Conservation (phyloP, 306 rosid species). For the Begonia peltatifolia region DNA sequence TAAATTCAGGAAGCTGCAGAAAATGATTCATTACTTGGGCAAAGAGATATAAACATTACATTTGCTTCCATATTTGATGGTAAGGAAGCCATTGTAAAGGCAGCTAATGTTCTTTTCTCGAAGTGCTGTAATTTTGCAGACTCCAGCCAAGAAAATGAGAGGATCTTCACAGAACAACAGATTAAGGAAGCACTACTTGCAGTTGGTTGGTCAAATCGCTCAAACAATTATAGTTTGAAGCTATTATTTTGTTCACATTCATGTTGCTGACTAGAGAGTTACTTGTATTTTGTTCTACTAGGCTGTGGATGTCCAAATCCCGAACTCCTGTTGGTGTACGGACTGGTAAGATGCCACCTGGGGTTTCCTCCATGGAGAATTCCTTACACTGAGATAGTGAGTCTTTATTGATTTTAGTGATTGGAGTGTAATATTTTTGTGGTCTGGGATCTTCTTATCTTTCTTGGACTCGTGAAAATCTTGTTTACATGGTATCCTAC, state of each 20-base stretch:
- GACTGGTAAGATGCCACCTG: constrained; percentile 81
- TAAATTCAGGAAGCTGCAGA: constrained; percentile 38
- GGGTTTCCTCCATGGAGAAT: constrained; percentile 96
- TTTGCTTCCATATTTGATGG: constrained; percentile 58
- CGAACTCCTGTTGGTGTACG: constrained; percentile 72
- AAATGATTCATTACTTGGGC: constrained; percentile 15
- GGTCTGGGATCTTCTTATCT: no score
- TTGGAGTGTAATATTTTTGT: not conserved
- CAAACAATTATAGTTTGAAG: constrained; percentile 11
- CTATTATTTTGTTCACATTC: constrained; percentile 11
- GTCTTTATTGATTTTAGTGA: constrained; percentile 12
- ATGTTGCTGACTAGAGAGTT: constrained; percentile 7
- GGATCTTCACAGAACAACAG: constrained; percentile 33
- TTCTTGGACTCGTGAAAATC: no score
- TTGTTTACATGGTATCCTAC: no score
- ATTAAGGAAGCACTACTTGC: constrained; percentile 53
- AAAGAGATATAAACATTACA: constrained; percentile 40
- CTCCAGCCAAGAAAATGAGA: constrained; percentile 26
- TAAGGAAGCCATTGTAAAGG: constrained; percentile 65
- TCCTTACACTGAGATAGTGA: constrained; percentile 67
- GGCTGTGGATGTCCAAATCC: constrained; percentile 76
- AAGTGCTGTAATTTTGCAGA: constrained; percentile 30
- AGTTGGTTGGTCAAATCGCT: constrained; percentile 46
- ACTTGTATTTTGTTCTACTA: constrained; percentile 13
- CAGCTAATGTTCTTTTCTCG: constrained; percentile 54